Evolutionary conservation across 495 filamentous ascomycete genomes (phyloP).

Genomic region (Cetradonia linearis): DNA sequence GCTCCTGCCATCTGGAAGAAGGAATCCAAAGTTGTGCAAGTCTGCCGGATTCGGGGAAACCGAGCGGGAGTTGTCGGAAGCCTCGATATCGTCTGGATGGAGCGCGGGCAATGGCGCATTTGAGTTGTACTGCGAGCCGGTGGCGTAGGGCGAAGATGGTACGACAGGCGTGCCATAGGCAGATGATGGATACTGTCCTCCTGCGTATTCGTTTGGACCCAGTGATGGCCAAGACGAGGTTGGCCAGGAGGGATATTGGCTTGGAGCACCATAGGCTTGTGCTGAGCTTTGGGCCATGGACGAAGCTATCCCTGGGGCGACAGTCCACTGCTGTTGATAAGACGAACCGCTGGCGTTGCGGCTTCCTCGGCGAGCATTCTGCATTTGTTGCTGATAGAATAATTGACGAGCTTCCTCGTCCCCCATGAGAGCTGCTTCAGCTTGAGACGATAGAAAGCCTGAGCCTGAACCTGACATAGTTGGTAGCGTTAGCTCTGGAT

Average conservation of each 20-base stretch:
- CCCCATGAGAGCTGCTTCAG: conserved; percentile 26
- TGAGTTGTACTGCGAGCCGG: conserved; percentile 2
- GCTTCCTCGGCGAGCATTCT: conserved; percentile 9
- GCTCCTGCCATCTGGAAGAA: conserved; percentile 32
- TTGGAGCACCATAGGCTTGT: conserved; percentile 11
- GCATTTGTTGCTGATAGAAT: conserved; percentile 23
- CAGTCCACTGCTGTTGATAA: conserved; percentile 15
- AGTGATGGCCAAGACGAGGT: conserved; percentile 11
- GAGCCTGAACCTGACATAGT: conserved; percentile 25
- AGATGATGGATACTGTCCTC: conserved; percentile 7
- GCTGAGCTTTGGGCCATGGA: neutral
- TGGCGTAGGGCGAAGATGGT: conserved; percentile 22
- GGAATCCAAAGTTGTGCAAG: conserved; percentile 29
- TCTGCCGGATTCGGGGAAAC: conserved; percentile 26
- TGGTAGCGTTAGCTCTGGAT: neutral
- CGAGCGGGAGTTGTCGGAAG: conserved; percentile 21
- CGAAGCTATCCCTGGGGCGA: conserved; percentile 11
- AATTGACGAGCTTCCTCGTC: conserved; percentile 25
- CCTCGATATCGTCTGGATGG: conserved; percentile 22
- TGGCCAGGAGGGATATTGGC: conserved; percentile 19
- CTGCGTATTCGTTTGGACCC: conserved; percentile 1
- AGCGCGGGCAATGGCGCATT: conserved; percentile 21
- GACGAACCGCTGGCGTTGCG: conserved; percentile 6
- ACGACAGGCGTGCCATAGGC: conserved; percentile 11
- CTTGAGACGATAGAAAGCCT: conserved; percentile 27